These are phyloP conservation scores for Starmera caribaea DNA, from an alignment of 805 yeast species.

Conservation along the genomic window DNA sequence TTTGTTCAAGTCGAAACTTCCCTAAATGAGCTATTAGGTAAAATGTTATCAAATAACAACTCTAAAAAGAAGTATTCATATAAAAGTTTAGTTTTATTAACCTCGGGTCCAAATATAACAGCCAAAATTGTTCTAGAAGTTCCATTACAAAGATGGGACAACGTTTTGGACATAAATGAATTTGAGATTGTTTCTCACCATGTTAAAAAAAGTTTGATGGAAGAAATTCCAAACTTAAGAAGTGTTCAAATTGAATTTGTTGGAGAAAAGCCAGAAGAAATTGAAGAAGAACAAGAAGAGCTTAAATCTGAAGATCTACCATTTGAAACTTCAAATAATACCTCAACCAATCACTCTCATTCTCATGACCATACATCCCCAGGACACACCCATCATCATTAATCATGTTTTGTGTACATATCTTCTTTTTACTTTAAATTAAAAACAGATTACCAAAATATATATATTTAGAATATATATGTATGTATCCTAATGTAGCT, in stretches of 20 bases:
- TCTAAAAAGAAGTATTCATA: slow-evolving; percentile 27
- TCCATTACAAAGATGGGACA: slow-evolving; percentile 37
- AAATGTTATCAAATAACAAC: slow-evolving; percentile 32
- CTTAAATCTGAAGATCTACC: slow-evolving; percentile 5
- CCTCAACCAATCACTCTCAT: slow-evolving; percentile 1
- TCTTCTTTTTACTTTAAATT: too few species aligned
- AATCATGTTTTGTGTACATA: too few species aligned
- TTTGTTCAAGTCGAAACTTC: slow-evolving; percentile 33
- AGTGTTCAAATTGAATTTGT: slow-evolving; percentile 32
- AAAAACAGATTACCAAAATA: too few species aligned
- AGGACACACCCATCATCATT: slow-evolving; percentile 15
- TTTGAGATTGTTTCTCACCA: slow-evolving; percentile 32
- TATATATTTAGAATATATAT: too few species aligned
- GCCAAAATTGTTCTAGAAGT: slow-evolving; percentile 25
- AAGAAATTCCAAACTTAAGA: slow-evolving; percentile 32
- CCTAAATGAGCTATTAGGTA: slow-evolving; percentile 23
- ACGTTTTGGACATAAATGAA: slow-evolving; percentile 29
- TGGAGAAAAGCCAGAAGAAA: slow-evolving; percentile 21
- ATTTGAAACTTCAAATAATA: slow-evolving; percentile 11
- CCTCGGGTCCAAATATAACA: slow-evolving; percentile 49
- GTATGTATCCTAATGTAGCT: too few species aligned
- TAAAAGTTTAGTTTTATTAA: slow-evolving; percentile 34
- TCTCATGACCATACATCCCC: slow-evolving; percentile 13
- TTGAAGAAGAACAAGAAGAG: slow-evolving; percentile 14
- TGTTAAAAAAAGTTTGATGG: slow-evolving; percentile 23